Percentiles rank a stretch among this genome's conserved stretches.
Evolutionary conservation across 805 yeast genomes (phyloP).

Genomic region (Metschnikowia reukaufii): DNA sequence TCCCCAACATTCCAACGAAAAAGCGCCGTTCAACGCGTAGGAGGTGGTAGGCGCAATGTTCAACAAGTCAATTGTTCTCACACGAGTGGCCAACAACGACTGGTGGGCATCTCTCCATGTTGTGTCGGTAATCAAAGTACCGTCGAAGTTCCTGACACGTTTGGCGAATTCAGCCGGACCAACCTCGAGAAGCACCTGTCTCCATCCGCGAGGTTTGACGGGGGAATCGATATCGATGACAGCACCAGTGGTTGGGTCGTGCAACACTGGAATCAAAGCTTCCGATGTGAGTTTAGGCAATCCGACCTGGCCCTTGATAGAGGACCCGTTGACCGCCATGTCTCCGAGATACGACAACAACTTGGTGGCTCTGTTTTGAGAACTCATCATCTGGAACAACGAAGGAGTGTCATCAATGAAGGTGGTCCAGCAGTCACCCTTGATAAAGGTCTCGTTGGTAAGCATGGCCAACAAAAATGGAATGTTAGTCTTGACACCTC

Average conservation of each 20-base stretch:
- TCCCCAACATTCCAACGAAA: slow-evolving; percentile 99
- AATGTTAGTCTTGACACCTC: slow-evolving; percentile 98
- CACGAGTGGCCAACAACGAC: slow-evolving; percentile 94
- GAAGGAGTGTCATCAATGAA: slow-evolving; percentile 98
- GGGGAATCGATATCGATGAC: slow-evolving; percentile 58
- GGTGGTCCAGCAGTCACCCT: slow-evolving; percentile 95
- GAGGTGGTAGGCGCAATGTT: slow-evolving; percentile 95
- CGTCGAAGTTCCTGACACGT: slow-evolving; percentile 79
- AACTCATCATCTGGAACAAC: slow-evolving; percentile 88
- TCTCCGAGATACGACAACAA: slow-evolving; percentile 89
- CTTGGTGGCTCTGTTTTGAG: slow-evolving; percentile 97
- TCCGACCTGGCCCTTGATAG: slow-evolving; percentile 94
- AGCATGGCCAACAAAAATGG: slow-evolving; percentile 91
- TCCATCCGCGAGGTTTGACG: slow-evolving; percentile 78
- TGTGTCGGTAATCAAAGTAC: slow-evolving; percentile 94
- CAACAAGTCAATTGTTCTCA: slow-evolving; percentile 87
- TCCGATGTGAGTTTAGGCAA: slow-evolving; percentile 76
- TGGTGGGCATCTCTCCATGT: slow-evolving; percentile 99
- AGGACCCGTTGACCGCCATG: slow-evolving; percentile 91
- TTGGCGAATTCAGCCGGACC: slow-evolving; percentile 92
- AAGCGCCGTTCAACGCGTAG: slow-evolving; percentile 83
- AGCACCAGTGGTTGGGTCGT: slow-evolving; percentile 58
- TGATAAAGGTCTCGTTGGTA: slow-evolving; percentile 84
- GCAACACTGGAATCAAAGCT: slow-evolving; percentile 73
- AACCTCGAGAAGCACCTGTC: slow-evolving; percentile 75